Conservation (phyloP, 2,329 filamentous ascomycete species). For the Nigrospora oryzae region DNA sequence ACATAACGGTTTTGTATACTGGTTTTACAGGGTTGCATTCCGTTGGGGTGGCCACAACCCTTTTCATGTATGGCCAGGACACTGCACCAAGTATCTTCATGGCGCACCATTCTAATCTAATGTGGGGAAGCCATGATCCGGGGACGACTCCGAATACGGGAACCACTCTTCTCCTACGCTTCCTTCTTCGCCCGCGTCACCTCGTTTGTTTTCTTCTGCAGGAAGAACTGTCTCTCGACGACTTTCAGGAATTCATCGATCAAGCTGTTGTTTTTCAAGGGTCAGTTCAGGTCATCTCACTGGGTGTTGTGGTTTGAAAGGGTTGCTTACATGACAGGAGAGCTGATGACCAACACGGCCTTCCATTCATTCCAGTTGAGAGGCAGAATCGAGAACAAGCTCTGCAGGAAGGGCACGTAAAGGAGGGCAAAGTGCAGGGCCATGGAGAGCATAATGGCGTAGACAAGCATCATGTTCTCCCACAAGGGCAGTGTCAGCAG, state of each 20-base stretch:
- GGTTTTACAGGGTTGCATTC: no score
- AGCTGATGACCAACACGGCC: conserved; percentile 80
- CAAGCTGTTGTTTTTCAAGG: conserved; percentile 35
- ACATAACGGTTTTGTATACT: no score
- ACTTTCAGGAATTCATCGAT: conserved; percentile 82
- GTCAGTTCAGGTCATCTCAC: no score
- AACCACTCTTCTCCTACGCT: conserved; percentile 8
- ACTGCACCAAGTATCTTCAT: no score
- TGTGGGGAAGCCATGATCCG: conserved; percentile 6
- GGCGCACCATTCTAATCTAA: not conserved
- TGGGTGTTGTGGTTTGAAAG: no score
- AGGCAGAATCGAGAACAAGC: conserved; percentile 83
- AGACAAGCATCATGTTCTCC: conserved; percentile 98
- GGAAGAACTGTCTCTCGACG: conserved; percentile 60
- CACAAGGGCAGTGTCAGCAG: conserved; percentile 90
- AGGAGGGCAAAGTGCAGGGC: conserved; percentile 87
- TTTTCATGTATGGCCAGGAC: no score
- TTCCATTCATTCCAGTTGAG: conserved; percentile 84
- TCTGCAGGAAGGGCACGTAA: conserved; percentile 83
- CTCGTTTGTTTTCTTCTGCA: conserved; percentile 35
- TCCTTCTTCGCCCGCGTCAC: conserved; percentile 44
- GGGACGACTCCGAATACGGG: no score
- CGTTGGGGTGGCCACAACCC: no score
- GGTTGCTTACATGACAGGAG: conserved; percentile 74
- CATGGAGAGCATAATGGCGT: conserved; percentile 90